These are phyloP conservation scores for Pueraria montana DNA, from an alignment of 306 rosid genomes.

Conservation along the genomic window DNA sequence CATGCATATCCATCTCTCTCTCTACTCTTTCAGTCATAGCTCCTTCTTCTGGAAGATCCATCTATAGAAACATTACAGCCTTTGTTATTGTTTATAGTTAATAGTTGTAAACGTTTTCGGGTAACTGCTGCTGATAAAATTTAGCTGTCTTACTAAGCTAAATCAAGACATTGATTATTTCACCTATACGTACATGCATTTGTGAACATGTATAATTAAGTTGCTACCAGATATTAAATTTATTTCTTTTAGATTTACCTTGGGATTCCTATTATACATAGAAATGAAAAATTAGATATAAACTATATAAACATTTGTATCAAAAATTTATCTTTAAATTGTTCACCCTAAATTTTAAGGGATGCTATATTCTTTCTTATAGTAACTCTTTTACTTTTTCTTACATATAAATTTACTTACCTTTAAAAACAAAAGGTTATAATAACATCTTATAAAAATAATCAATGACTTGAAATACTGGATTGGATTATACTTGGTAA, in stretches of 20 bases:
- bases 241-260: not conserved
- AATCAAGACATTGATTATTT: not conserved
- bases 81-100: constrained; percentile 11
- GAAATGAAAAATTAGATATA: not conserved
- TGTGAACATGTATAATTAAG: too few relatives aligned
- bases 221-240: not conserved
- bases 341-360: not conserved
- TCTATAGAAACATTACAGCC: constrained; percentile 18
- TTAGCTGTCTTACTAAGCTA: not conserved
- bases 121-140: not conserved
- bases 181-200: not conserved
- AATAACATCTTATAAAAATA: not conserved
- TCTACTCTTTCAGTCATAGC: not conserved
- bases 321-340: not conserved
- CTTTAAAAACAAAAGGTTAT: not conserved
- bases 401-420: not conserved
- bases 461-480: not conserved
- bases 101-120: not conserved
- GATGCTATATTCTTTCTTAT: not conserved
- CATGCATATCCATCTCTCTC: not conserved
- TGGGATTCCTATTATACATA: not conserved
- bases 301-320: not conserved
- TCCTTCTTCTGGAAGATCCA: not conserved
- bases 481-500: not conserved
- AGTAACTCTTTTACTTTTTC: not conserved